phyloP scores from a whole-genome alignment of 2,329 filamentous ascomycete species.

The Pyrenophora teres region DNA sequence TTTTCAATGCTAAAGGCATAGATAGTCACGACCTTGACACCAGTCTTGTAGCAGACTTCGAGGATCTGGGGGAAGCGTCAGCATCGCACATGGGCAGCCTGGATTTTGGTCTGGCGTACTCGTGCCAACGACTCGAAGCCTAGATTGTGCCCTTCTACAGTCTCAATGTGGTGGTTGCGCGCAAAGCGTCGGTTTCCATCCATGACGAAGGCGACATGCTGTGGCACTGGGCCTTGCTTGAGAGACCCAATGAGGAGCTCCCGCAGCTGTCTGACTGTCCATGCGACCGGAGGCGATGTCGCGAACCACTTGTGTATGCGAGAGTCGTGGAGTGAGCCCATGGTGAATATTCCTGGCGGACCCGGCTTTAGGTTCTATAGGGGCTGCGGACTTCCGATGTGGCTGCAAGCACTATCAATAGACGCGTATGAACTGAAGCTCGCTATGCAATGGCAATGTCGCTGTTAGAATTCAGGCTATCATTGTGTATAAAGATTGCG shows the following conservation, averaged over 20 bases:
- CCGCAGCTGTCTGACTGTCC: constrained; percentile 76
- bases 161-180: constrained; percentile 87
- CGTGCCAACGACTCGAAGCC: constrained; percentile 93
- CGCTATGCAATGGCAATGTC: constrained; percentile 1
- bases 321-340: constrained; percentile 62
- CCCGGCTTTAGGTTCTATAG: constrained; percentile 13
- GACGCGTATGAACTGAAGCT: not conserved
- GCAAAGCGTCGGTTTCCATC: constrained; percentile 96
- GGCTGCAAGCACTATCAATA: not conserved
- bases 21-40: constrained; percentile 94
- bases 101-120: constrained; percentile 55
- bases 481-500: constrained; percentile 27
- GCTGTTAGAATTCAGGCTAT: constrained; percentile 13
- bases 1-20: constrained; percentile 99
- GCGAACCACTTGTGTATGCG: constrained; percentile 75
- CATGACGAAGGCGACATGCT: constrained; percentile 99
- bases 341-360: constrained; percentile 27
- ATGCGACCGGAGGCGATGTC: constrained; percentile 89
- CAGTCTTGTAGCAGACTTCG: constrained; percentile 97
- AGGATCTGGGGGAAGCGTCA: constrained; percentile 63
- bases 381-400: constrained; percentile 13
- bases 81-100: constrained; percentile 40
- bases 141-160: constrained; percentile 91
- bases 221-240: constrained; percentile 86
- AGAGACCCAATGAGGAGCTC: constrained; percentile 87